These are phyloP conservation scores for Didymella sp. DNA, from an alignment of 2,329 filamentous ascomycete species.

Conservation along the genomic window DNA sequence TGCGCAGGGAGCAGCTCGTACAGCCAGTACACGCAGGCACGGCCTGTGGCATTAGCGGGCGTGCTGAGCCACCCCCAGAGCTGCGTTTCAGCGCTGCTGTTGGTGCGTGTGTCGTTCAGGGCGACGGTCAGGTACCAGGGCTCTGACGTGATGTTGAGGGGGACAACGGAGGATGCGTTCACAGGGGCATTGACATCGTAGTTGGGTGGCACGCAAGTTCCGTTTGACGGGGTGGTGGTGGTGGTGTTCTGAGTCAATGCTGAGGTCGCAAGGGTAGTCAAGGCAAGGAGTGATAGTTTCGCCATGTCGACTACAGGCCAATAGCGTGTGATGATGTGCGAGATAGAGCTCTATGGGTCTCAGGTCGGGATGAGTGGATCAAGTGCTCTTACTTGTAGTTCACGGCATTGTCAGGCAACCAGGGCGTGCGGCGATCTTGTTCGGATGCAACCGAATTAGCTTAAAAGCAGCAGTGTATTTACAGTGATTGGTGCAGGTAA, in stretches of 20 bases:
- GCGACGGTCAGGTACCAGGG: slow-evolving; percentile 5
- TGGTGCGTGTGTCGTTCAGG: slow-evolving; percentile 2
- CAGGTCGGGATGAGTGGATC: not conserved
- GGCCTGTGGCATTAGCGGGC: not conserved
- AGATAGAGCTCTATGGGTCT: no score
- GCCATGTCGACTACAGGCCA: not conserved
- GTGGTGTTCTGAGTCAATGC: not conserved
- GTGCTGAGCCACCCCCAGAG: not conserved
- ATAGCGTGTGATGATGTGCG: no score
- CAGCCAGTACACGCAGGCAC: not conserved
- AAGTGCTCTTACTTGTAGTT: not conserved
- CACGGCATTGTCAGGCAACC: not conserved
- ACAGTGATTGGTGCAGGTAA: not conserved
- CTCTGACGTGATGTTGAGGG: not conserved
- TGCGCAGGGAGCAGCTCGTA: not conserved
- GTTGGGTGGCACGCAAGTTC: not conserved
- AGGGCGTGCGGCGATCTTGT: not conserved
- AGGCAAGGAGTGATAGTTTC: no score
- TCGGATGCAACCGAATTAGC: no score
- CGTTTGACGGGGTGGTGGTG: not conserved
- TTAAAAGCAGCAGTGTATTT: no score
- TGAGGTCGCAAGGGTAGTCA: not conserved
- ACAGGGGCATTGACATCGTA: not conserved
- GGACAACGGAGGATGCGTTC: slow-evolving; percentile 1
- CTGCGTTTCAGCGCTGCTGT: not conserved